phyloP scores from a whole-genome alignment of 169 alveolate species.

The Plasmodium vivax region DNA sequence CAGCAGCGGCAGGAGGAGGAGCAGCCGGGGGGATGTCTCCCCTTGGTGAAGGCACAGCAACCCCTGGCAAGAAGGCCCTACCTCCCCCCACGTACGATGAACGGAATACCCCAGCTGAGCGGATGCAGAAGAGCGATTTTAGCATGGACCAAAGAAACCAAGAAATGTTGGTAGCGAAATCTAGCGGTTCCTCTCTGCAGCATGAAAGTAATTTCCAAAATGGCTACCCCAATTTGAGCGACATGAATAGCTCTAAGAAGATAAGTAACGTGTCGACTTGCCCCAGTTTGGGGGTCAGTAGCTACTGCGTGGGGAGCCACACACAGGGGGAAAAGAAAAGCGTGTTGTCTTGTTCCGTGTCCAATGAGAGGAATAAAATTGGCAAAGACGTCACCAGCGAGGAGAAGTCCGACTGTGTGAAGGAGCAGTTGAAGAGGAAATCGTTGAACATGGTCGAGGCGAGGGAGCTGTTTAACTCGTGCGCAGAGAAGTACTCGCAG shows the following conservation, averaged over 20 bases:
- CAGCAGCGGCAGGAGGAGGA: background rate
- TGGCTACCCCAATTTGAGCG: background rate
- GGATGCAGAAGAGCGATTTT: background rate
- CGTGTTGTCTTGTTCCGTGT: background rate
- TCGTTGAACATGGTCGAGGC: background rate
- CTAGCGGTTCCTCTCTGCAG: background rate
- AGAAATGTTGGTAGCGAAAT: background rate
- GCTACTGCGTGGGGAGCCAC: background rate
- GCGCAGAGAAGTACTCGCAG: background rate
- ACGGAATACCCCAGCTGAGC: background rate
- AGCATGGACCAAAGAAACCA: background rate
- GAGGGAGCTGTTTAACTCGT: conserved; percentile 2
- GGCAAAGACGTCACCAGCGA: background rate
- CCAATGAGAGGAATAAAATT: background rate
- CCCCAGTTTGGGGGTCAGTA: conserved; percentile 15
- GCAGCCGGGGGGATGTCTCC: background rate
- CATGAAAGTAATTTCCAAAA: background rate
- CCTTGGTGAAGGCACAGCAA: background rate
- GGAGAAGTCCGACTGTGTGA: background rate
- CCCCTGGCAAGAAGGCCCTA: background rate
- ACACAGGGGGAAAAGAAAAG: conserved; percentile 2
- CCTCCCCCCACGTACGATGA: background rate
- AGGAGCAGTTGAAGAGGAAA: background rate
- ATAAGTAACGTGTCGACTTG: conserved; percentile 74
- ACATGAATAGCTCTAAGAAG: conserved; percentile 14